Conservation (phyloP, 1,284 basidiomycete genomes). For the Taiwanofungus camphoratus region DNA sequence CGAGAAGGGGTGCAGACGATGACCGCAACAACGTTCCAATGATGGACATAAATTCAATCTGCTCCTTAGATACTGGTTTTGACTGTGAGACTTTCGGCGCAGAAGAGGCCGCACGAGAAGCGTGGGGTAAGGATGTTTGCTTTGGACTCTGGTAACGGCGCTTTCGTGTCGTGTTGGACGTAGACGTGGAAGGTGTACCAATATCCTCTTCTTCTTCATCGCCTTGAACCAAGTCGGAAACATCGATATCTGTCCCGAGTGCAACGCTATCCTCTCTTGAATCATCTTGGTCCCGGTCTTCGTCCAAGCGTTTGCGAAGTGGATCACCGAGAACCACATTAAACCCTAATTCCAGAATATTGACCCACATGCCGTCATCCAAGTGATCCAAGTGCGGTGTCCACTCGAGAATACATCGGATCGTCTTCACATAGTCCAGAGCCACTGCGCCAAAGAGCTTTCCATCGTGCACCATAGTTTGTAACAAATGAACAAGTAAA, state of each 20-base stretch:
- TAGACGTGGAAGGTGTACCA: conserved; percentile 12
- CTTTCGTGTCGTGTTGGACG: conserved; percentile 28
- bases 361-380: conserved; percentile 61
- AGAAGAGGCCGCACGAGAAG: conserved; percentile 6
- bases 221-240: conserved; percentile 16
- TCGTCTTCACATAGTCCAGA: conserved; percentile 77
- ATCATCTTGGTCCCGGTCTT: conserved; percentile 33
- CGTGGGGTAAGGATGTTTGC: conserved; percentile 2
- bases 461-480: conserved; percentile 52
- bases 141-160: conserved; percentile 23
- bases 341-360: conserved; percentile 67
- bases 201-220: conserved; percentile 24
- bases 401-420: conserved; percentile 59
- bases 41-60: conserved; percentile 67
- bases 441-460: conserved; percentile 62
- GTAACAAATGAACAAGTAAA: conserved; percentile 63
- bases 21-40: conserved; percentile 62
- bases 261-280: conserved; percentile 21
- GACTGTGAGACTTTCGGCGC: conserved; percentile 11
- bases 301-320: conserved; percentile 35
- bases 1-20: conserved; percentile 50
- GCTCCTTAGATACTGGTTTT: conserved; percentile 47
- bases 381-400: conserved; percentile 78
- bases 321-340: conserved; percentile 68
- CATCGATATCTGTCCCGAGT: not conserved